A percentile compares a stretch with the other conserved stretches of the same genome.
Evolutionary conservation across 2,329 filamentous ascomycete species (phyloP).

Genomic region (Aspergillus sp.): DNA sequence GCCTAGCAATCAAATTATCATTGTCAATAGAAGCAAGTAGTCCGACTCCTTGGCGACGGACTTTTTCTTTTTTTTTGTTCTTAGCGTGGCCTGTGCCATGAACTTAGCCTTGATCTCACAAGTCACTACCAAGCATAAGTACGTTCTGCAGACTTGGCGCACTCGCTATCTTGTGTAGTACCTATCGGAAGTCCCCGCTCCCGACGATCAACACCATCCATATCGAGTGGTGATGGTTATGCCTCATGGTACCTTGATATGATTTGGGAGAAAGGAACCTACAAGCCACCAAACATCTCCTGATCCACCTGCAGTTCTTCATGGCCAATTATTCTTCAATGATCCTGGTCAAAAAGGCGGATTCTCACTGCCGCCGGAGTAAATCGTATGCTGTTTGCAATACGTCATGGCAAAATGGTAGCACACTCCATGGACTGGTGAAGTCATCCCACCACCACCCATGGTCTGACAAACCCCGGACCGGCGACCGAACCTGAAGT

Average conservation of each 20-base stretch:
- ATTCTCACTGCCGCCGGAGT: background rate
- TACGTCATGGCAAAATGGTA: constrained; percentile 15
- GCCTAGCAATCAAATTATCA: too few relatives aligned
- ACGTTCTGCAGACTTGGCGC: background rate
- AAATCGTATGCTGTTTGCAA: background rate
- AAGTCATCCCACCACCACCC: constrained; percentile 15
- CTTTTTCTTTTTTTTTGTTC: too few relatives aligned
- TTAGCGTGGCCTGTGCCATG: too few relatives aligned
- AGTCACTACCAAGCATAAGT: background rate
- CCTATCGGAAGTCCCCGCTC: constrained; percentile 2
- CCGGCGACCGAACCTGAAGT: background rate
- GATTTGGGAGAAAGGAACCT: background rate
- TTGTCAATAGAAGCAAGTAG: too few relatives aligned
- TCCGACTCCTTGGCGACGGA: too few relatives aligned
- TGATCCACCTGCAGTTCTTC: background rate
- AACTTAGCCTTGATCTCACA: background rate
- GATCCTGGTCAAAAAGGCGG: too few relatives aligned
- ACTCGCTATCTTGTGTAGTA: background rate
- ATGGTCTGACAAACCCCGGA: constrained; percentile 1
- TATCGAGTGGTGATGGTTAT: background rate
- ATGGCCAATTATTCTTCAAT: background rate
- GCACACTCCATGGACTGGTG: constrained; percentile 8
- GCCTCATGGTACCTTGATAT: background rate
- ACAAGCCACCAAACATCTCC: background rate
- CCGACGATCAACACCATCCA: background rate